A percentile compares a stretch with the other conserved stretches of the same genome.
Conservation (phyloP, 768 basidiomycete genomes). For the Suillus plorans region DNA sequence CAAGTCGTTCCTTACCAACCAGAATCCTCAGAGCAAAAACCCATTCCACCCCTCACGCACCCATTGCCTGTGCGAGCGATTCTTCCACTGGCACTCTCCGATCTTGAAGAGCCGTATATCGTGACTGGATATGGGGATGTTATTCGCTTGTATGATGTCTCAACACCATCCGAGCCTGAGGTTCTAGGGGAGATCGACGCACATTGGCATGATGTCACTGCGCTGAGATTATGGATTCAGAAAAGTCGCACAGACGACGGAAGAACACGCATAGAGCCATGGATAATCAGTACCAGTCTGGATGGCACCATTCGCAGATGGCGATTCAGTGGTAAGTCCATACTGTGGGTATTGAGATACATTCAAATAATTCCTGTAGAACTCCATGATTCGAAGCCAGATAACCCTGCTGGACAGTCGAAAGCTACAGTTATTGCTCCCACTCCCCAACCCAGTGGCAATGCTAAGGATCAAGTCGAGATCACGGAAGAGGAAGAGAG, state of each 20-base stretch:
- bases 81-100: constrained; percentile 64
- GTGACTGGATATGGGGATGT: constrained; percentile 84
- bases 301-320: constrained; percentile 89
- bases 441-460: constrained; percentile 27
- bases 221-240: constrained; percentile 71
- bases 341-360: background rate
- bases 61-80: constrained; percentile 68
- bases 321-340: constrained; percentile 61
- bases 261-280: constrained; percentile 60
- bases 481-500: constrained; percentile 89
- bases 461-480: constrained; percentile 31
- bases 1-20: constrained; percentile 54
- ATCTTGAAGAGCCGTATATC: constrained; percentile 69
- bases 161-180: constrained; percentile 64
- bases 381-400: constrained; percentile 24
- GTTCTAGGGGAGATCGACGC: constrained; percentile 75
- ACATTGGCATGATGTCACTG: constrained; percentile 89
- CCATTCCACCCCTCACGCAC: constrained; percentile 55
- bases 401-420: constrained; percentile 19
- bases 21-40: constrained; percentile 31
- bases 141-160: constrained; percentile 79
- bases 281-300: constrained; percentile 81
- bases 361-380: constrained; percentile 17
- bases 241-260: constrained; percentile 43
- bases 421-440: constrained; percentile 22